Percentiles rank a stretch among this genome's conserved stretches.
phyloP scores from a whole-genome alignment of 768 basidiomycete genomes.

The Lanmaoa rubissima region DNA sequence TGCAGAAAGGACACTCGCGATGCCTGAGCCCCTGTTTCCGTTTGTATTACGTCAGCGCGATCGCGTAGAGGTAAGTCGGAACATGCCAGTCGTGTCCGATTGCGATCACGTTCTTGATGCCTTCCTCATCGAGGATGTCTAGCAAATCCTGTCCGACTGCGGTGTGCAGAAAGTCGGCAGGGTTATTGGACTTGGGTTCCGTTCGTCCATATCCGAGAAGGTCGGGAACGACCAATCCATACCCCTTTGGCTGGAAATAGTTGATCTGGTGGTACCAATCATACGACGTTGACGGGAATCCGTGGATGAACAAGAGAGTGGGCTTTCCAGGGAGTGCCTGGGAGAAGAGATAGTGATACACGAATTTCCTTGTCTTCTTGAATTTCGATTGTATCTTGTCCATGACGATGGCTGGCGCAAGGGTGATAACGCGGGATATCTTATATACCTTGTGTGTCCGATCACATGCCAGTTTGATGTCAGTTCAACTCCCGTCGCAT shows the following conservation, averaged over 20 bases:
- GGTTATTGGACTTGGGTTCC: conserved; percentile 37
- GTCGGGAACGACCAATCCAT: conserved; percentile 46
- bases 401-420: conserved; percentile 14
- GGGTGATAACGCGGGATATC: background rate
- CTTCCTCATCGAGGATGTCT: conserved; percentile 40
- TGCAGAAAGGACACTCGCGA: conserved; percentile 37
- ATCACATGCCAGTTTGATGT: conserved; percentile 16
- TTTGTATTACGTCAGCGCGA: conserved; percentile 1
- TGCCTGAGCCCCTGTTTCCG: conserved; percentile 34
- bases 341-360: conserved; percentile 37
- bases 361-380: conserved; percentile 37
- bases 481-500: conserved; percentile 3
- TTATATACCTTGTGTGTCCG: conserved; percentile 12
- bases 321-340: conserved; percentile 27
- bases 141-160: conserved; percentile 34
- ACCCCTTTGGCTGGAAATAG: conserved; percentile 39
- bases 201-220: conserved; percentile 48
- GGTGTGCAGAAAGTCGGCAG: conserved; percentile 26
- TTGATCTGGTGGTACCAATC: conserved; percentile 44
- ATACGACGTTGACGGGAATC: conserved; percentile 42
- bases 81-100: conserved; percentile 43
- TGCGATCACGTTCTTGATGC: conserved; percentile 30
- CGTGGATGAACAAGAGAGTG: conserved; percentile 44
- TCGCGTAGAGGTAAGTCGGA: background rate
- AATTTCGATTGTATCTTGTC: conserved; percentile 28